Evolutionary conservation across 2,329 filamentous ascomycete genomes (phyloP).

Genomic region (Colletotrichum kahawae): DNA sequence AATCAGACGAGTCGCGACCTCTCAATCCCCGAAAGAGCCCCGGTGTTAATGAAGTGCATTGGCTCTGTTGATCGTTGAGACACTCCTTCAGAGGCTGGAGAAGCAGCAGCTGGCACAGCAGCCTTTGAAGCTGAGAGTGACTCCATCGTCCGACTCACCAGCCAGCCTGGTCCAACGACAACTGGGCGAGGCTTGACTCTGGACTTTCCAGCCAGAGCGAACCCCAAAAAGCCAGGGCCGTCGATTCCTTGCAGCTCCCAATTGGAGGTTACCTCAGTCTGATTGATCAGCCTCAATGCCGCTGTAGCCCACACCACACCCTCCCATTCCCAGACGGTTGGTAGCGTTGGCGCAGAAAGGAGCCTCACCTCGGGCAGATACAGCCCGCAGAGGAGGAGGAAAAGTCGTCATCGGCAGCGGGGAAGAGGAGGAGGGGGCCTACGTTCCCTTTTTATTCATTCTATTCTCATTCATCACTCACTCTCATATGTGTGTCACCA

Average conservation of each 20-base stretch:
- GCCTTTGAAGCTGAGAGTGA: background rate
- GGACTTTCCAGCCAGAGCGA: background rate
- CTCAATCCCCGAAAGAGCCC: background rate
- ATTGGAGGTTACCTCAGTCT: background rate
- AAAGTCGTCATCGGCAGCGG: background rate
- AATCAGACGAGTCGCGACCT: background rate
- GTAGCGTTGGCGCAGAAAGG: background rate
- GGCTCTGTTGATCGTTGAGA: background rate
- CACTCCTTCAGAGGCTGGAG: background rate
- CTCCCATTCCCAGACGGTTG: background rate
- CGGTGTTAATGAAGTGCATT: background rate
- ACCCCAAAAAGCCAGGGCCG: background rate
- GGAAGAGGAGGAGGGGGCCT: background rate
- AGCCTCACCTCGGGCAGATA: background rate
- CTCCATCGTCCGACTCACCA: background rate
- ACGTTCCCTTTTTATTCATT: background rate
- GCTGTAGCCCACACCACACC: background rate
- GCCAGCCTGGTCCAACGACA: background rate
- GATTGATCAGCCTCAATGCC: conserved; percentile 7
- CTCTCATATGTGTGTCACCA: background rate
- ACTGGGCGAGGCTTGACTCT: background rate
- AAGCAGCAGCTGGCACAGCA: background rate
- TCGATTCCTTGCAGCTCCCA: background rate
- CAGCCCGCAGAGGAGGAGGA: background rate
- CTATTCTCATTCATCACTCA: background rate